phyloP scores from a whole-genome alignment of 2,329 filamentous ascomycete genomes.

The Coniella lustricola region DNA sequence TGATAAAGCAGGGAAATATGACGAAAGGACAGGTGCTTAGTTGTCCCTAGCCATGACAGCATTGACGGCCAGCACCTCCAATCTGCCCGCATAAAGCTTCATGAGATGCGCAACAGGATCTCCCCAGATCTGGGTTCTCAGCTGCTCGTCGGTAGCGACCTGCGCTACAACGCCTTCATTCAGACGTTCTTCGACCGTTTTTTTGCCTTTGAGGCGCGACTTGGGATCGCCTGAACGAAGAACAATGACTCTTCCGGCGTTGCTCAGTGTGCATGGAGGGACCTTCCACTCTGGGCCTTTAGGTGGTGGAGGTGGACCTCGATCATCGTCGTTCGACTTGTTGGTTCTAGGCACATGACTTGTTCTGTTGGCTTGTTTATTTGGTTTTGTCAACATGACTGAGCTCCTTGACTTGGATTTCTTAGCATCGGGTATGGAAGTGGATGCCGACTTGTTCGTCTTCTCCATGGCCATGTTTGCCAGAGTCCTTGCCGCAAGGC shows the following conservation, averaged over 20 bases:
- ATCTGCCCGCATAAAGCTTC: constrained; percentile 64
- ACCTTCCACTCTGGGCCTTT: constrained; percentile 53
- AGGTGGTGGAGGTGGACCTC: constrained; percentile 17
- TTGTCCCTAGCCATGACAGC: constrained; percentile 48
- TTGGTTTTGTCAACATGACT: constrained; percentile 22
- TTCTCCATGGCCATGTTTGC: neutral
- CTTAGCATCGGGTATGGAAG: constrained; percentile 19
- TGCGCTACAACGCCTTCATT: constrained; percentile 61
- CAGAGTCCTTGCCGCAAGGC: constrained; percentile 5
- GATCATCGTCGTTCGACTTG: constrained; percentile 4
- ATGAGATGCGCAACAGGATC: constrained; percentile 77
- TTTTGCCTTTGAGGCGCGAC: constrained; percentile 33
- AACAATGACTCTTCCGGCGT: constrained; percentile 62
- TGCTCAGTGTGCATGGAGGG: constrained; percentile 59
- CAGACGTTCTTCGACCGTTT: constrained; percentile 43
- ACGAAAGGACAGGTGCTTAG: constrained; percentile 1
- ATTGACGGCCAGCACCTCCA: constrained; percentile 64
- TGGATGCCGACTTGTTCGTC: constrained; percentile 3
- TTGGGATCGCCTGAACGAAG: constrained; percentile 45
- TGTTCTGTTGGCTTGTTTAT: constrained; percentile 21
- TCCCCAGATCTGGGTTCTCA: constrained; percentile 69
- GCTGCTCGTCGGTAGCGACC: constrained; percentile 58
- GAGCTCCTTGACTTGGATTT: constrained; percentile 22
- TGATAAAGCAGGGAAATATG: too few species aligned
- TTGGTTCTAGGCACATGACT: constrained; percentile 5